phyloP scores from a whole-genome alignment of 2,329 filamentous ascomycete species.

The Phyllosticta citriasiana region DNA sequence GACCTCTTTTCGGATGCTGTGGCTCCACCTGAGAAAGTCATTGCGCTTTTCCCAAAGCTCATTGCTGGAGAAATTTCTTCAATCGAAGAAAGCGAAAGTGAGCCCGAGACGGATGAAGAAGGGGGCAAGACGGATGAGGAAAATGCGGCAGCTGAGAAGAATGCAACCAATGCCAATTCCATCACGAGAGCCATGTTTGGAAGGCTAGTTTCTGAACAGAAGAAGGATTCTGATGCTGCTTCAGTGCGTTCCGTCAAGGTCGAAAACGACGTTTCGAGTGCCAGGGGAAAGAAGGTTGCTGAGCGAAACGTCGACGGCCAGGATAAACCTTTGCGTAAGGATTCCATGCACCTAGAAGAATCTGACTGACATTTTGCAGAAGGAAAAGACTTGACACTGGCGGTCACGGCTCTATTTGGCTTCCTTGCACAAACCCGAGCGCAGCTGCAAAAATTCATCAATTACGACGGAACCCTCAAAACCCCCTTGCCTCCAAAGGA shows the following conservation, averaged over 20 bases:
- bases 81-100: conserved; percentile 39
- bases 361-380: conserved; percentile 30
- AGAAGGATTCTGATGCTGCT: conserved; percentile 40
- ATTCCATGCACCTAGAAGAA: neutral
- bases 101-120: conserved; percentile 16
- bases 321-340: conserved; percentile 35
- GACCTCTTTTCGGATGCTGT: conserved; percentile 86
- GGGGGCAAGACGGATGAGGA: conserved; percentile 11
- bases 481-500: conserved; percentile 41
- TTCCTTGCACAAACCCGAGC: conserved; percentile 80
- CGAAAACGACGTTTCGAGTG: conserved; percentile 47
- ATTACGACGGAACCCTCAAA: conserved; percentile 49
- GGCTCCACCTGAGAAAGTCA: conserved; percentile 79
- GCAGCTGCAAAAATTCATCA: conserved; percentile 51
- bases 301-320: conserved; percentile 31
- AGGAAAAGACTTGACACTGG: conserved; percentile 73
- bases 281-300: conserved; percentile 34
- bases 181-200: conserved; percentile 35
- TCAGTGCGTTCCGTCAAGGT: conserved; percentile 52
- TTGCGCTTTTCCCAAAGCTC: conserved; percentile 69
- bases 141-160: conserved; percentile 12
- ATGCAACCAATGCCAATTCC: conserved; percentile 16
- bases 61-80: conserved; percentile 75
- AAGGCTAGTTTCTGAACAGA: conserved; percentile 35
- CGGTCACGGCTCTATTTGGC: conserved; percentile 72